Percentiles rank a stretch among this genome's conserved stretches.
Evolutionary conservation across 345 rosid species (phyloP).

Genomic region (Gossypium longicalyx): DNA sequence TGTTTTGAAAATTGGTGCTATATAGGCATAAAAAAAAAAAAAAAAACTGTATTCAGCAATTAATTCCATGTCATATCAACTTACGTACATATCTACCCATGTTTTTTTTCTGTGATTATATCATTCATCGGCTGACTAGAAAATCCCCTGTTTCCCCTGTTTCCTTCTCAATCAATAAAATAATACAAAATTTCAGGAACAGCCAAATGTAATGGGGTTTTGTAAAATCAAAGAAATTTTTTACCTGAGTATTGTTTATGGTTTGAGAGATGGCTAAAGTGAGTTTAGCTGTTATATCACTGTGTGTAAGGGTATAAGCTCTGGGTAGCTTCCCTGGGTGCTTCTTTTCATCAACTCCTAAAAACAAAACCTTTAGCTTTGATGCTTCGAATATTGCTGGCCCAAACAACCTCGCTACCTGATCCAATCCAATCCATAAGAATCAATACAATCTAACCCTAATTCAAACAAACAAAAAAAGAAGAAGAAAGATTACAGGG

Average conservation of each 20-base stretch:
- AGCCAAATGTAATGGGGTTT: neutral
- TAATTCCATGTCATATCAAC: neutral
- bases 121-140: neutral
- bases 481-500: constrained; percentile 47
- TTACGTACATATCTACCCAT: neutral
- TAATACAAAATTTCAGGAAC: neutral
- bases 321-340: constrained; percentile 91
- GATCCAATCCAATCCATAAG: constrained; percentile 18
- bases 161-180: neutral
- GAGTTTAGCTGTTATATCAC: constrained; percentile 80
- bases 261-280: constrained; percentile 90
- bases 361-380: constrained; percentile 76
- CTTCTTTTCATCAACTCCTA: constrained; percentile 87
- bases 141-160: constrained; percentile 14
- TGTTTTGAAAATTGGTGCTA: too few relatives aligned
- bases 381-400: constrained; percentile 96
- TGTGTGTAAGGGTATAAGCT: constrained; percentile 91
- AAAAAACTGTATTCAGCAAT: neutral
- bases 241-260: constrained; percentile 86
- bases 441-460: neutral
- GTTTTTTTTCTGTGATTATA: neutral
- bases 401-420: constrained; percentile 94
- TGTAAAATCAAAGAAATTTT: neutral
- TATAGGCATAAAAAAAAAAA: neutral
- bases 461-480: neutral